Evolutionary conservation across 345 rosid genomes (phyloP), one percentile per base, ranked within the genome.

Genomic region (Odontarrhena argentea): DNA sequence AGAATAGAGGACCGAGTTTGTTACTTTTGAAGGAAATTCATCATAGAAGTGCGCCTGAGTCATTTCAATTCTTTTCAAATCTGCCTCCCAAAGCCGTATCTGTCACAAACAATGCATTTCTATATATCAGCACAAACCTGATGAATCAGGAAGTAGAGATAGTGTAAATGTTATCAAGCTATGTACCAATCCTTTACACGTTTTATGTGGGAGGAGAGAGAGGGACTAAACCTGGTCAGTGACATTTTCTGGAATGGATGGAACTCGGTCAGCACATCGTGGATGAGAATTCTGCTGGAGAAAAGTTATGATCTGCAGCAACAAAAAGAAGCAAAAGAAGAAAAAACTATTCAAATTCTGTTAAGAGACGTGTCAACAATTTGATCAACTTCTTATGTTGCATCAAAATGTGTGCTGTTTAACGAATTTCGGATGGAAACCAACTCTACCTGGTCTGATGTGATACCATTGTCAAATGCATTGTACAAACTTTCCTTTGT

Each of bases 41-140:
- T 91, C 96, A 42, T 87, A 88, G 65, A 83, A 75, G 77, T 94
- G 85, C 4, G 91, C 80, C 42, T 82, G 87, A 4, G 85, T 82
- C 85, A 77, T 85, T 82, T 94, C 99, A 37, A 88, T 91, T 77
- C 99, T 84, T 70, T 94, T 88, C 68, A 94, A 68, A 81, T 94
- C 99, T 5, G 89, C 22, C 79, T 94, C 99, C 99, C 99, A 94
- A 61, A 91, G 80, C 80, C 97, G 83, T 76, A 94, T 91, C 97
- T 94, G 81, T 69, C 55, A 41, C 1, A 61, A 55, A 69, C 12
- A 69, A 34, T 25, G 57, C 48, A 49, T 32, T 61, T 38, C 5
- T 4, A 6, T 62, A 24, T 13, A 43, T 53, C n/a, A 60, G 51
- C 43, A 69, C 43, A 40, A 25, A 5, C 56, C 3, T 24, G 37